phyloP scores from a whole-genome alignment of 345 rosid species.

The Salix viminalis region DNA sequence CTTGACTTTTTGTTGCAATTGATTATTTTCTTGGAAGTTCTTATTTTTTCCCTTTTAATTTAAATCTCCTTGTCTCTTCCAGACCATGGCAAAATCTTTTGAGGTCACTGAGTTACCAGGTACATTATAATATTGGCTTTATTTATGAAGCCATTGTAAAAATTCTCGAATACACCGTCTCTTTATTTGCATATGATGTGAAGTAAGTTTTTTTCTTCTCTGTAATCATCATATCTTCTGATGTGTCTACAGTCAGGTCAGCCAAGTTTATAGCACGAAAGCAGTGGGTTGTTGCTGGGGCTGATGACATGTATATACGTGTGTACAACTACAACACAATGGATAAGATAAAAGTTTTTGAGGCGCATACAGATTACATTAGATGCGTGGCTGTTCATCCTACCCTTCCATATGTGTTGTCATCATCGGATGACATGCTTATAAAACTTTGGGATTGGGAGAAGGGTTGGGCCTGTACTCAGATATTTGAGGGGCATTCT shows the following conservation, averaged over 20 bases:
- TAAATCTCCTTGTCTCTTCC: not conserved
- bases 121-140: constrained; percentile 15
- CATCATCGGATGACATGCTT: constrained; percentile 98
- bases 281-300: constrained; percentile 96
- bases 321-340: constrained; percentile 88
- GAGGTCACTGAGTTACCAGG: constrained; percentile 93
- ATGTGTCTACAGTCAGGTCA: constrained; percentile 67
- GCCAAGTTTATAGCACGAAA: constrained; percentile 82
- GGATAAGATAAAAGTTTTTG: constrained; percentile 88
- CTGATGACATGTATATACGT: constrained; percentile 89
- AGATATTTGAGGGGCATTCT: constrained; percentile 96
- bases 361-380: constrained; percentile 95
- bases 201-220: not conserved
- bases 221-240: not conserved
- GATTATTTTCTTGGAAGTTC: not conserved
- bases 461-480: constrained; percentile 90
- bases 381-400: constrained; percentile 96
- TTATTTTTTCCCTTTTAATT: not conserved
- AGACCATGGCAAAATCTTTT: constrained; percentile 83
- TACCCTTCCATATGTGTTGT: constrained; percentile 79
- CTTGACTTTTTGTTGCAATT: not conserved
- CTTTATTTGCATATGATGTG: not conserved
- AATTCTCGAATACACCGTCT: not conserved
- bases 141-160: not conserved
- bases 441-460: constrained; percentile 99